Evolutionary conservation across 1,284 basidiomycete genomes (phyloP).

Genomic region (Pterula multifida): DNA sequence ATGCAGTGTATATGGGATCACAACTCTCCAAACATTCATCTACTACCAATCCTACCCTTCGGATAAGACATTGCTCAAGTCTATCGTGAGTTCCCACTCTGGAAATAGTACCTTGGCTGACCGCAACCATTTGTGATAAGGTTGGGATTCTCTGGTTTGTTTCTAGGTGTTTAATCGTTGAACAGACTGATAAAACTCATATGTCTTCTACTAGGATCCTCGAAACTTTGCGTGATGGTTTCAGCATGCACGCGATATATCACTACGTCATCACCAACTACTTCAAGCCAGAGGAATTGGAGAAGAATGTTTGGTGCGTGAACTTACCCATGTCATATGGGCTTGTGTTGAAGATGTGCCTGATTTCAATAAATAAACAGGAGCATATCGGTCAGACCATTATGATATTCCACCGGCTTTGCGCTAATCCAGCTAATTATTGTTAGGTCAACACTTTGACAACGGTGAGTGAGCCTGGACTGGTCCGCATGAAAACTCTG

Average conservation of each 20-base stretch:
- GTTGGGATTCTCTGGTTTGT: background rate
- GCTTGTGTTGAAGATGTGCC: too few relatives aligned
- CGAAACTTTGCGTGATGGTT: background rate
- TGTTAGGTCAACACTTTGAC: background rate
- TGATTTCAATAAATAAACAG: too few relatives aligned
- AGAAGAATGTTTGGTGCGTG: background rate
- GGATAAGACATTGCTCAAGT: background rate
- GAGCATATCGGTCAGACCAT: too few relatives aligned
- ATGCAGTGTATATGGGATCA: background rate
- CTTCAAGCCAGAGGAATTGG: background rate
- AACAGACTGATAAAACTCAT: background rate
- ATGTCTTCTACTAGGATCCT: background rate
- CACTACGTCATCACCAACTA: background rate
- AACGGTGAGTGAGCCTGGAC: background rate
- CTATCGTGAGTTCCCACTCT: background rate
- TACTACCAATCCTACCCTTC: background rate
- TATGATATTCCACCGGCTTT: too few relatives aligned
- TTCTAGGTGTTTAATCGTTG: too few relatives aligned
- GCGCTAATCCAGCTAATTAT: too few relatives aligned
- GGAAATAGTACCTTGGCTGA: background rate
- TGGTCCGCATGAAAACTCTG: background rate
- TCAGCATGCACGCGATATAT: background rate
- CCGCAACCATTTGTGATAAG: background rate
- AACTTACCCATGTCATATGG: too few relatives aligned
- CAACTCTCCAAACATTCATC: background rate